Conservation (phyloP, 140 eudicot genomes). For the Bidens hawaiensis region DNA sequence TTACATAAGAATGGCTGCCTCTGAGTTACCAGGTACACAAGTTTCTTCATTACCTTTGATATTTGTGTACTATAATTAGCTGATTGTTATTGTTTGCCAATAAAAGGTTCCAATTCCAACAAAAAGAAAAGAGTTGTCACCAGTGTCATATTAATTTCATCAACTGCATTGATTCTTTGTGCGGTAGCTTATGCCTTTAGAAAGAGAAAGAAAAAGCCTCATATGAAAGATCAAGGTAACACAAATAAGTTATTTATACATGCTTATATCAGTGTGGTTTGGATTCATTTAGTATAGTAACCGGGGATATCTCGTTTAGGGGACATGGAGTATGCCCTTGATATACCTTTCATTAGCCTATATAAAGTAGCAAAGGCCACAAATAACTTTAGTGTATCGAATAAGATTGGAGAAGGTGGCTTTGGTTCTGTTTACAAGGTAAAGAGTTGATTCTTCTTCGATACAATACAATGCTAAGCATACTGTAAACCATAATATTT, state of each 20-base stretch:
- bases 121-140: background rate
- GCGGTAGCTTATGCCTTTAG: conserved; percentile 2
- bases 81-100: too few species aligned
- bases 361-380: conserved; percentile 14
- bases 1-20: conserved; percentile 24
- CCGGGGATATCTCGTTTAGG: background rate
- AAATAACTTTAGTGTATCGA: too few species aligned
- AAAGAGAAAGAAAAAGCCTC: background rate
- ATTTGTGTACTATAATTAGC: background rate
- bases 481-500: background rate
- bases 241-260: background rate
- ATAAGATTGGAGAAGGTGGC: too few species aligned
- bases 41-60: background rate
- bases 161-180: conserved; percentile 3
- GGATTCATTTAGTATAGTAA: background rate
- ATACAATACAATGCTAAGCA: background rate
- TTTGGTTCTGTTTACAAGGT: too few species aligned
- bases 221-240: background rate
- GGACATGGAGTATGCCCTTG: background rate
- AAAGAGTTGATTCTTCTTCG: background rate
- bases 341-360: conserved; percentile 4
- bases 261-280: too few species aligned
- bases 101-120: background rate
- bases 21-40: conserved; percentile 15
- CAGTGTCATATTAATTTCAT: background rate